Percentiles rank a stretch among this genome's conserved stretches.
phyloP scores from a whole-genome alignment of 345 rosid species.

The Camelina neglecta region DNA sequence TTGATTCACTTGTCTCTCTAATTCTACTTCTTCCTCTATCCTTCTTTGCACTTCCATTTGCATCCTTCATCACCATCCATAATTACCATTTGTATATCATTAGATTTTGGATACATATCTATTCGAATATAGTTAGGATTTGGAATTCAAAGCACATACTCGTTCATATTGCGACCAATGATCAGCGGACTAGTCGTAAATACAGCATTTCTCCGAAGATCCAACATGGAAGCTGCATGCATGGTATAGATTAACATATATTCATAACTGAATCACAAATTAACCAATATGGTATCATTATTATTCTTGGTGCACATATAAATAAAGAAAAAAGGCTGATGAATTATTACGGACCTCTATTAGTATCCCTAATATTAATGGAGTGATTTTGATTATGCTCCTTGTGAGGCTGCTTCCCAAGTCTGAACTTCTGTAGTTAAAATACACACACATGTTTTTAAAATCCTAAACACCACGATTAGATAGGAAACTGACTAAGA shows the following conservation, averaged over 20 bases:
- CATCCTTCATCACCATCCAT: constrained; percentile 47
- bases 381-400: constrained; percentile 70
- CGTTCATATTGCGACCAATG: constrained; percentile 58
- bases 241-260: constrained; percentile 21
- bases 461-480: not conserved
- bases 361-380: constrained; percentile 61
- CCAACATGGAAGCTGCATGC: constrained; percentile 40
- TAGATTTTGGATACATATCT: not conserved
- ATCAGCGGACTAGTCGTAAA: constrained; percentile 47
- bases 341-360: constrained; percentile 58
- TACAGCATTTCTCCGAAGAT: constrained; percentile 42
- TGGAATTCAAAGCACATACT: constrained; percentile 57
- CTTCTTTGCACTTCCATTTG: constrained; percentile 91
- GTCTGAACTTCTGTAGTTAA: constrained; percentile 72
- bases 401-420: constrained; percentile 87
- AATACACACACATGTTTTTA: constrained; percentile 4
- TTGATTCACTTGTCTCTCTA: constrained; percentile 88
- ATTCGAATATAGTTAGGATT: constrained; percentile 7
- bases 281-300: not conserved
- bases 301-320: not conserved
- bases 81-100: constrained; percentile 24
- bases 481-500: constrained; percentile 2
- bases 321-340: not conserved
- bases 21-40: constrained; percentile 81
- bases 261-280: not conserved